These are phyloP conservation scores for Gossypium schwendimanii DNA, from an alignment of 441 rosid genomes.

Conservation along the genomic window DNA sequence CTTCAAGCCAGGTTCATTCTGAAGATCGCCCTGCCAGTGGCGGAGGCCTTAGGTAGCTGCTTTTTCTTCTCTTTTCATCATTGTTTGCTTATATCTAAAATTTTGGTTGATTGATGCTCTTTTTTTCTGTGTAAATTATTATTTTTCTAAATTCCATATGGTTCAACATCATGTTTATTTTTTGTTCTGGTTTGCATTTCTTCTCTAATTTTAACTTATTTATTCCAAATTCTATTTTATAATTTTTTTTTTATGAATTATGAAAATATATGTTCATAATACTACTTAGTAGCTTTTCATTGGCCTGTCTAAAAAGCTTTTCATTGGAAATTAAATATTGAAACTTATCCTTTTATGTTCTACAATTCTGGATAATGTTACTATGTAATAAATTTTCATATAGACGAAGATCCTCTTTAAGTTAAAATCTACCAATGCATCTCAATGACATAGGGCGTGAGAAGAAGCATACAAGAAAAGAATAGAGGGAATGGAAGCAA, in stretches of 20 bases:
- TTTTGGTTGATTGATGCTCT: not conserved
- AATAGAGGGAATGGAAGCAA: not conserved
- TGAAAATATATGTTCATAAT: not conserved
- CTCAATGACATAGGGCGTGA: not conserved
- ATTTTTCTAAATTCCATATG: not conserved
- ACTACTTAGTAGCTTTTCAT: no score
- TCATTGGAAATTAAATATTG: not conserved
- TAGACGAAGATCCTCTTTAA: not conserved
- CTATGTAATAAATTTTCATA: not conserved
- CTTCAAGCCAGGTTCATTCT: constrained; percentile 65
- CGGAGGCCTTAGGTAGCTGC: constrained; percentile 75
- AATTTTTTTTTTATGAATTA: not conserved
- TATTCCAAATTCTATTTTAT: not conserved
- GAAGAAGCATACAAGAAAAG: not conserved
- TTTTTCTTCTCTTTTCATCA: not conserved
- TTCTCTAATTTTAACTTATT: constrained; percentile 3
- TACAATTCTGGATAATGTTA: not conserved
- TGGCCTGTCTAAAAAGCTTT: not conserved
- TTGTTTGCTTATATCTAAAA: constrained; percentile 6
- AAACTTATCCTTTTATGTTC: not conserved
- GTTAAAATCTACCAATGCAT: not conserved
- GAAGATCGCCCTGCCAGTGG: constrained; percentile 77
- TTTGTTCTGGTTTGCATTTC: not conserved
- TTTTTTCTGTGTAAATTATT: not conserved
- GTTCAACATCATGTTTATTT: not conserved